These are phyloP conservation scores for Firmiana major DNA, from an alignment of 345 rosid genomes.

Conservation along the genomic window DNA sequence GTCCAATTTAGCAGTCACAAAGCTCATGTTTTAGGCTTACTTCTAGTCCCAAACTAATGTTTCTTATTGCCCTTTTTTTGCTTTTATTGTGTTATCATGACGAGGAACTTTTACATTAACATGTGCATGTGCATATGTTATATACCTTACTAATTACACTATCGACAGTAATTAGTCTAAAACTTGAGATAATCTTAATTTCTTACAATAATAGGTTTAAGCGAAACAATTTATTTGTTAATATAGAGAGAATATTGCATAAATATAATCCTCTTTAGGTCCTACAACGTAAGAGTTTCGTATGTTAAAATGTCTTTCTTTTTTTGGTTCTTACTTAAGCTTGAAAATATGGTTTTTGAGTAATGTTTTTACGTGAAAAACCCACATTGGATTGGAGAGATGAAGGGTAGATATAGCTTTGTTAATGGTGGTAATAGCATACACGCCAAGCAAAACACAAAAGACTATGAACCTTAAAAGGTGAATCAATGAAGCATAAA, in stretches of 20 bases:
- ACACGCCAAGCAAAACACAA: neutral
- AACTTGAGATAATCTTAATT: neutral
- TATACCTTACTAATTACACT: neutral
- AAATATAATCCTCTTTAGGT: too few relatives aligned
- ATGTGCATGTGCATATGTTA: neutral
- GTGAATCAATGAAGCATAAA: constrained; percentile 40
- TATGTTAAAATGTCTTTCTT: too few relatives aligned
- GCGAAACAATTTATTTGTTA: too few relatives aligned
- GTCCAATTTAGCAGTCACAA: neutral
- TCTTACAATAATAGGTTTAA: too few relatives aligned
- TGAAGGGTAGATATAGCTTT: neutral
- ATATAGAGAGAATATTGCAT: too few relatives aligned
- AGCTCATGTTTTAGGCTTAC: neutral
- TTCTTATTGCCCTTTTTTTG: neutral
- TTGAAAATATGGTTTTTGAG: neutral
- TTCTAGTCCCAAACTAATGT: neutral
- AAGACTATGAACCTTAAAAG: neutral
- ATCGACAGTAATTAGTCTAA: neutral
- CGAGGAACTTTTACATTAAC: neutral
- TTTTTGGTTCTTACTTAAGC: neutral
- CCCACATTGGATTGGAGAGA: neutral
- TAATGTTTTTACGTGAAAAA: neutral
- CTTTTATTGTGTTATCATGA: neutral
- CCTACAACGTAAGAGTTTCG: too few relatives aligned
- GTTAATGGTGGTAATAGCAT: neutral